Base-by-base conservation (phyloP, 73 alveolate species). In the Diophrys appendiculata region DNA sequence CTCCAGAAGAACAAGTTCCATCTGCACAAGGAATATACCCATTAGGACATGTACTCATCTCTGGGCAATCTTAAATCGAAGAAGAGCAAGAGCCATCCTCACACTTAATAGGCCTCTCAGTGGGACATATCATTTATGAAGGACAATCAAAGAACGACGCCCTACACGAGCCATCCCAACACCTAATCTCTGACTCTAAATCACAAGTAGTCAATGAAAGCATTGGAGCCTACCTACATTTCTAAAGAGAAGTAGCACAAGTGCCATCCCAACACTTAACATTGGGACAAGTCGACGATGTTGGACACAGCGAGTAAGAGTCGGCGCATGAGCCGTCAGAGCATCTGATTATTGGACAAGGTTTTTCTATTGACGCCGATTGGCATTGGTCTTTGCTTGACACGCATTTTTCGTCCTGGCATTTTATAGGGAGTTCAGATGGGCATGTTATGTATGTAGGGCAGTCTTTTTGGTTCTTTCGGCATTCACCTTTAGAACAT, bases 401-500 rank as follows among this genome's bases (percentile, higher is more conserved):
- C 54, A 81, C 91, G 76, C 94, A 88, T 0, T 73, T 33, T 52
- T 54, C 81, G 81, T 88, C 94, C 26, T 87, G 88, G 69, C 94
- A 88, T 76, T 82, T 82, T 14, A 60, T 33, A 13, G 91, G 89
- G 34, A 82, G 76, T 33, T 83, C 18, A 33, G 24, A 33, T 14
- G 95, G 95, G 55, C 95, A 88, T 22, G 83, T 70, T 74, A 88
- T 72, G 32, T 26, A 8, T 11, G 86, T 35, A 25, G 95, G 95
- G 72, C 95, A 88, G 60, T 68, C 81, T 2, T 56, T 27, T 54
- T 30, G 52, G 27, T 83, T 64, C 22, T 75, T 29, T 29, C 91
- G 76, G 72, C 94, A 88, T 81, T 82, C 91, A 72, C 86, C 86
- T 77, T 81, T 78, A 91, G 83, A 75, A 27, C 94, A 88, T 76